Conservation (phyloP, 2,329 filamentous ascomycete species). For the Fusarium chaquense region DNA sequence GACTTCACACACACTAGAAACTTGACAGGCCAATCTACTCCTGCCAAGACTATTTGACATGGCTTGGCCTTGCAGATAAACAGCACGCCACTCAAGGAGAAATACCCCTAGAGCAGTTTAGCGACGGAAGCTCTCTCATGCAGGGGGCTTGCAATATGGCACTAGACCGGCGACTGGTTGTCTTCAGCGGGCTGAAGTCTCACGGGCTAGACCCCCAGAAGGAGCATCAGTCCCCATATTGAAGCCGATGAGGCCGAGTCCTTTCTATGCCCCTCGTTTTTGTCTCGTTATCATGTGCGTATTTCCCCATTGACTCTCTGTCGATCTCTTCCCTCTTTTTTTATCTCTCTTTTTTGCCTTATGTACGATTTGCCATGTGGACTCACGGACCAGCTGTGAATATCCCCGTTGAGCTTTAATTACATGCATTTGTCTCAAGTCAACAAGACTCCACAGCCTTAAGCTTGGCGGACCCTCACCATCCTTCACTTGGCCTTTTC, state of each 20-base stretch:
- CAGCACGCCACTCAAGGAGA: slow-evolving; percentile 7
- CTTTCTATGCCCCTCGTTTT: background rate
- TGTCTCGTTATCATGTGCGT: slow-evolving; percentile 7
- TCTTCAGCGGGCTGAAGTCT: background rate
- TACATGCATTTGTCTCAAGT: slow-evolving; percentile 21
- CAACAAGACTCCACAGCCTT: slow-evolving; percentile 13
- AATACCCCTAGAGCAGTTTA: slow-evolving; percentile 5
- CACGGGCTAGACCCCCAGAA: slow-evolving; percentile 12
- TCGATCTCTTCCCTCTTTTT: slow-evolving; percentile 22
- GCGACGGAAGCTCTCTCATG: background rate
- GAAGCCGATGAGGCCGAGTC: slow-evolving; percentile 18
- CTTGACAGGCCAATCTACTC: background rate
- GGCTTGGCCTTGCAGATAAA: slow-evolving; percentile 1
- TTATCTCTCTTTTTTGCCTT: background rate
- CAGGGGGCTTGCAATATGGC: slow-evolving; percentile 10
- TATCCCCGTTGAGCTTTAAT: slow-evolving; percentile 19
- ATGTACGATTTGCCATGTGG: slow-evolving; percentile 9
- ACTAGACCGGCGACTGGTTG: background rate
- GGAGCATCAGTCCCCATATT: slow-evolving; percentile 10
- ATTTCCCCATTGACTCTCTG: background rate
- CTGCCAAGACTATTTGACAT: slow-evolving; percentile 17
- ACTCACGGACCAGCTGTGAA: slow-evolving; percentile 27
- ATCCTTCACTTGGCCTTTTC: slow-evolving; percentile 2
- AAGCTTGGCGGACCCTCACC: slow-evolving; percentile 16
- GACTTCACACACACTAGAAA: background rate